Evolutionary conservation across 768 basidiomycete genomes (phyloP).

Genomic region (Scleroderma bovista): DNA sequence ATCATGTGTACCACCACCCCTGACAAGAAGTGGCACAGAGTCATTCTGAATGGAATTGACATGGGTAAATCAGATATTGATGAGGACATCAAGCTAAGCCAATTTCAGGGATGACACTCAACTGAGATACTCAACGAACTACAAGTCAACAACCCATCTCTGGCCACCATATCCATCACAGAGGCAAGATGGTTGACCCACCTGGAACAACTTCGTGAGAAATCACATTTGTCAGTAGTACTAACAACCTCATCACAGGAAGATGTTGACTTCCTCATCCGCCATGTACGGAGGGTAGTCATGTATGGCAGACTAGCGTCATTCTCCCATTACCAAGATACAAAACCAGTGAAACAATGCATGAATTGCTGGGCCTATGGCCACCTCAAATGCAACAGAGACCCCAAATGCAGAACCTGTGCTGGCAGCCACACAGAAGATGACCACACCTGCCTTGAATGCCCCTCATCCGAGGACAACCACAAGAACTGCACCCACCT

Average conservation of each 20-base stretch:
- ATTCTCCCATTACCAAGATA: not conserved
- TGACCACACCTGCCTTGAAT: not conserved
- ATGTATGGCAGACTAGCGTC: not conserved
- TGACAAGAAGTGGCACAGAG: not conserved
- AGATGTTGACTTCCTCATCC: not conserved
- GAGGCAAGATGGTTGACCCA: not conserved
- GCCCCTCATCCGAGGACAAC: not conserved
- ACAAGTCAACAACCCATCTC: not conserved
- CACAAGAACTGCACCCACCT: not conserved
- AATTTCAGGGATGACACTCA: not conserved
- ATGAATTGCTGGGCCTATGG: not conserved
- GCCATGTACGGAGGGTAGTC: not conserved
- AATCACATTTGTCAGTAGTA: not conserved
- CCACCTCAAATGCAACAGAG: not conserved
- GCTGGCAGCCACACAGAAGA: not conserved
- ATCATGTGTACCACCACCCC: not conserved
- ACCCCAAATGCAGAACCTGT: not conserved
- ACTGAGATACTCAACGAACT: not conserved
- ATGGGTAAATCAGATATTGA: not conserved
- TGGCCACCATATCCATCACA: not conserved
- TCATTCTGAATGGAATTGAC: not conserved
- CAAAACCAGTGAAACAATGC: not conserved
- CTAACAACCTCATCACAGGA: not conserved
- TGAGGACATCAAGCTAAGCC: not conserved
- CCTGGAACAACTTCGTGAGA: not conserved